phyloP scores from a whole-genome alignment of 2,329 filamentous ascomycete genomes.

The Nemania serpens region DNA sequence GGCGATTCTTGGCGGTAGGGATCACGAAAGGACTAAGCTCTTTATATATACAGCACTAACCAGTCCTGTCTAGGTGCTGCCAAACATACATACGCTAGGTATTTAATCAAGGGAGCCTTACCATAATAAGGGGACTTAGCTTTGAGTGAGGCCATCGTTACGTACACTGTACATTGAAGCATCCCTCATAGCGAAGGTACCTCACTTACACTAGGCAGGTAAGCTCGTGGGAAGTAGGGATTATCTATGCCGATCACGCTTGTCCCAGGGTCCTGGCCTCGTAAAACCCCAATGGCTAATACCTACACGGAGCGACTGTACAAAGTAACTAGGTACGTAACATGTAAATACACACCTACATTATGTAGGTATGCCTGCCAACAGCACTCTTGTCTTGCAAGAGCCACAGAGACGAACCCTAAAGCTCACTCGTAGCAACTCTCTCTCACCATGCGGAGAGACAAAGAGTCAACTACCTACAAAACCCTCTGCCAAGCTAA shows the following conservation, averaged over 20 bases:
- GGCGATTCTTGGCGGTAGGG: neutral
- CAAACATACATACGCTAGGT: constrained; percentile 3
- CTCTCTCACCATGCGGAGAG: neutral
- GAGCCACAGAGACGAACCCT: constrained; percentile 11
- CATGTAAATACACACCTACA: too few species aligned
- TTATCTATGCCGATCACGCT: neutral
- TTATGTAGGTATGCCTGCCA: too few species aligned
- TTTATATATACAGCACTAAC: too few species aligned
- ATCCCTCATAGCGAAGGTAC: too few species aligned
- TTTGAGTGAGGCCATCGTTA: constrained; percentile 11
- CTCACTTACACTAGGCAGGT: too few species aligned
- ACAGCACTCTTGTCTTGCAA: neutral
- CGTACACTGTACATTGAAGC: constrained; percentile 13
- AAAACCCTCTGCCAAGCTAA: too few species aligned
- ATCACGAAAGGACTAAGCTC: too few species aligned
- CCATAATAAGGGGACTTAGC: too few species aligned
- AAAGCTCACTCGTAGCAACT: neutral
- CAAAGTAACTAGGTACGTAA: too few species aligned
- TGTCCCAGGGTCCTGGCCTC: constrained; percentile 5
- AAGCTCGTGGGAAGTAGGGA: constrained; percentile 3
- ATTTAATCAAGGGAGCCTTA: constrained; percentile 1
- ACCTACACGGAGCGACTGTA: neutral
- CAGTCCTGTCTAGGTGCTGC: neutral
- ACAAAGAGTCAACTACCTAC: too few species aligned
- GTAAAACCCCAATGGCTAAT: constrained; percentile 1